A percentile compares a stretch with the other conserved stretches of the same genome.
These are phyloP conservation scores for Diaporthe ampelina DNA, from an alignment of 2,329 filamentous ascomycete genomes.

Conservation along the genomic window DNA sequence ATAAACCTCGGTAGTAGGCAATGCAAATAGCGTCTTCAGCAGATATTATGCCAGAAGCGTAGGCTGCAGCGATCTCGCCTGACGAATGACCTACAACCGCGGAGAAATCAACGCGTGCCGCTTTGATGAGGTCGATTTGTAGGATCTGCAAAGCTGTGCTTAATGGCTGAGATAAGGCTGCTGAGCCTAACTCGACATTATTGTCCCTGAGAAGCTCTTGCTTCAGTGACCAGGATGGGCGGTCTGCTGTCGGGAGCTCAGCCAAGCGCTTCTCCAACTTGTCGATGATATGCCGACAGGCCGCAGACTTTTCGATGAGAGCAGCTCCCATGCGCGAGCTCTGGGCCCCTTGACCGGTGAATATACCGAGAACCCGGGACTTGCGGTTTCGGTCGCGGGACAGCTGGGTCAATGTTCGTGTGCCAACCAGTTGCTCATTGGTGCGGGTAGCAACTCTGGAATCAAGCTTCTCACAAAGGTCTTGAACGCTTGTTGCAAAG, in stretches of 20 bases:
- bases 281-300: background rate
- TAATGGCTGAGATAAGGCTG: conserved; percentile 41
- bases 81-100: conserved; percentile 49
- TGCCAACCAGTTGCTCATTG: background rate
- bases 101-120: conserved; percentile 42
- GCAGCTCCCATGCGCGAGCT: conserved; percentile 51
- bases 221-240: conserved; percentile 32
- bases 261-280: background rate
- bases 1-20: conserved; percentile 44
- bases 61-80: conserved; percentile 42
- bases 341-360: conserved; percentile 53
- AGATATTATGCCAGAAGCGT: conserved; percentile 6
- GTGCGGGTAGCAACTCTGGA: no score
- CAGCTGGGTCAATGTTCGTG: no score
- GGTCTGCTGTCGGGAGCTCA: background rate
- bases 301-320: conserved; percentile 47
- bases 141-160: conserved; percentile 57
- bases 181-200: conserved; percentile 30
- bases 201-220: no score
- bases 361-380: conserved; percentile 29
- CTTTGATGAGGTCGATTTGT: conserved; percentile 51
- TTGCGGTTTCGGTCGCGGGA: background rate
- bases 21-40: conserved; percentile 45
- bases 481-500: no score
- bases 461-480: no score